Evolutionary conservation across 139 green algal species (phyloP).

Genomic region (Chlorella vulgaris): DNA sequence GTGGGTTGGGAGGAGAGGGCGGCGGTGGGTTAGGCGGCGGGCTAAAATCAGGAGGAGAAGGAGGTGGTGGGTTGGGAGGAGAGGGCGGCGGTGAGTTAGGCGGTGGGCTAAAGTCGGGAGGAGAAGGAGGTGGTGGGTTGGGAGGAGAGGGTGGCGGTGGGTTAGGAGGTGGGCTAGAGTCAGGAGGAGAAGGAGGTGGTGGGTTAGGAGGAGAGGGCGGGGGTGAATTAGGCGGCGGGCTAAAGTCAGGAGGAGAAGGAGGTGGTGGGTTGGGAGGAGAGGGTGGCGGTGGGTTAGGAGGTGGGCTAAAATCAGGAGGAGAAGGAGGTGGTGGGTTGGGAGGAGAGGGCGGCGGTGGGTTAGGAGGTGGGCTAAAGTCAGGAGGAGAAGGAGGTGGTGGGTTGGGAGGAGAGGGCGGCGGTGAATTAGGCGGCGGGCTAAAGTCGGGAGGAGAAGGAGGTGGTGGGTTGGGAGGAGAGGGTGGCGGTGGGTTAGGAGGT

Average conservation of each 20-base stretch:
- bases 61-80: no score
- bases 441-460: no score
- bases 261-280: background rate
- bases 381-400: background rate
- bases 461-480: no score
- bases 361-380: background rate
- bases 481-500: no score
- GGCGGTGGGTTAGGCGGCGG: no score
- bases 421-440: no score
- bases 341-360: no score
- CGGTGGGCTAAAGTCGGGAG: no score
- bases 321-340: background rate
- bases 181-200: background rate
- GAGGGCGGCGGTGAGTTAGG: background rate
- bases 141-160: background rate
- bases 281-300: background rate
- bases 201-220: background rate
- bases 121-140: background rate
- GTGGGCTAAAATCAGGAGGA: background rate
- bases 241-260: background rate
- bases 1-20: no score
- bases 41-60: no score
- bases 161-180: background rate
- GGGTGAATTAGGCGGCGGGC: background rate
- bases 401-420: background rate